phyloP scores from a whole-genome alignment of 2,329 filamentous ascomycete species.

The Coniochaeta sp. region DNA sequence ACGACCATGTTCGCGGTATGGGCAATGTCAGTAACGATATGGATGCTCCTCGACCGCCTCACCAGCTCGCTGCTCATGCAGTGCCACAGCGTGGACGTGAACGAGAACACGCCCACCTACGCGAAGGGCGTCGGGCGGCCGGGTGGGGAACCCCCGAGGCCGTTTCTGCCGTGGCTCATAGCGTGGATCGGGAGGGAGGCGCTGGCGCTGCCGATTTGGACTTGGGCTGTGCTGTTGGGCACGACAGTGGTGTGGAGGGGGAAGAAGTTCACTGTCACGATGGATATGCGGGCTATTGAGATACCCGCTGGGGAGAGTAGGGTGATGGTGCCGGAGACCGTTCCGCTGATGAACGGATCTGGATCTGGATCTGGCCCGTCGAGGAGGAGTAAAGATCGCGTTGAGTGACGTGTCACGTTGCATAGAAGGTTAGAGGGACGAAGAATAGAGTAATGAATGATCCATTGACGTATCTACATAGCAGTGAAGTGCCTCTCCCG shows the following conservation, averaged over 20 bases:
- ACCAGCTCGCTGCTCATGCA: constrained; percentile 71
- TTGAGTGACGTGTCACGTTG: constrained; percentile 12
- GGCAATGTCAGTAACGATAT: constrained; percentile 55
- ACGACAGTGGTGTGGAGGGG: constrained; percentile 84
- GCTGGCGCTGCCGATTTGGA: constrained; percentile 83
- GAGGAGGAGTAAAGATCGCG: constrained; percentile 14
- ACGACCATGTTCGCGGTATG: constrained; percentile 57
- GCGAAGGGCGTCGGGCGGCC: constrained; percentile 39
- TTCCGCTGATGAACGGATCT: constrained; percentile 1
- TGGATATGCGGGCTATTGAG: constrained; percentile 72
- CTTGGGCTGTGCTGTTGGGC: constrained; percentile 83
- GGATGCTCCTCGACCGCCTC: constrained; percentile 70
- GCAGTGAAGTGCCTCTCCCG: too few species aligned
- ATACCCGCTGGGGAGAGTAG: constrained; percentile 15
- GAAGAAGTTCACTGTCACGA: constrained; percentile 69
- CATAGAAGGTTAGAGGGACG: background rate
- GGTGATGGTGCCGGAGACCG: background rate
- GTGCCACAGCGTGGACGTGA: constrained; percentile 60
- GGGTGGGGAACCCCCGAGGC: constrained; percentile 38
- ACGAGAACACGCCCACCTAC: constrained; percentile 69
- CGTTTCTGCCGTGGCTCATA: constrained; percentile 63
- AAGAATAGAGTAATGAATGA: too few species aligned
- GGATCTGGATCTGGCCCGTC: background rate
- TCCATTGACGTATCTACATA: too few species aligned
- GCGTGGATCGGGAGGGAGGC: constrained; percentile 83